These are phyloP conservation scores for Penicillium robsamsonii DNA, from an alignment of 495 filamentous ascomycete species.

Conservation along the genomic window DNA sequence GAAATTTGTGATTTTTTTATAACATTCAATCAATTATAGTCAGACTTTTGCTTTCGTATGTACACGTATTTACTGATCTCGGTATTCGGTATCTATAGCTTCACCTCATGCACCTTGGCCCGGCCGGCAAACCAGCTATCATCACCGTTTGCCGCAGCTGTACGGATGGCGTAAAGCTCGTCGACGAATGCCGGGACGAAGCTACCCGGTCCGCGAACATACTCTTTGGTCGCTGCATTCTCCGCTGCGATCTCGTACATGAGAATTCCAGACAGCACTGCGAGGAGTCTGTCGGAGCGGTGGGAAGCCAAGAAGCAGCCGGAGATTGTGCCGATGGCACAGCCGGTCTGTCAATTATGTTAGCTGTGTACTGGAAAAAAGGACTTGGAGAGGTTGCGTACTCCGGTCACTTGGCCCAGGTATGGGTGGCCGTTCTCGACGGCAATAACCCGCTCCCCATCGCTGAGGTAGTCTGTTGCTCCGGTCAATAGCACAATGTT, in stretches of 20 bases:
- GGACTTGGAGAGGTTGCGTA: slow-evolving; percentile 22
- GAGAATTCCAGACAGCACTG: slow-evolving; percentile 66
- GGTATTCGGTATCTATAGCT: slow-evolving; percentile 24
- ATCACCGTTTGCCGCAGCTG: slow-evolving; percentile 46
- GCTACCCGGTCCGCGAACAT: slow-evolving; percentile 78
- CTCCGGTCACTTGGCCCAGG: slow-evolving; percentile 78
- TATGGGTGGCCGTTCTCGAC: slow-evolving; percentile 76
- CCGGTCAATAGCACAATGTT: slow-evolving; percentile 89
- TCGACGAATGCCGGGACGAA: slow-evolving; percentile 89
- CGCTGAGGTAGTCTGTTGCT: slow-evolving; percentile 70
- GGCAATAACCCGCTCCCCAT: slow-evolving; percentile 63
- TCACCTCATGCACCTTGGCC: slow-evolving; percentile 52
- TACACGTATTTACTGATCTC: slow-evolving; percentile 11
- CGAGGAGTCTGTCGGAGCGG: slow-evolving; percentile 61
- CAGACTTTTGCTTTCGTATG: slow-evolving; percentile 7
- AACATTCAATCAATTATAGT: background rate
- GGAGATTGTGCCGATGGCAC: slow-evolving; percentile 77
- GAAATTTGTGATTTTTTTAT: background rate
- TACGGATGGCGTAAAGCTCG: slow-evolving; percentile 55
- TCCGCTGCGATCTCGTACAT: slow-evolving; percentile 88
- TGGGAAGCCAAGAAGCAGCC: slow-evolving; percentile 67
- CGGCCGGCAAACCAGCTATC: slow-evolving; percentile 51
- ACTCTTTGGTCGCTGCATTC: slow-evolving; percentile 55
- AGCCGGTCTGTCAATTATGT: slow-evolving; percentile 58
- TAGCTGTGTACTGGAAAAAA: background rate